Evolutionary conservation across 257 asterid genomes (phyloP).

Genomic region (Linaria vulgaris): DNA sequence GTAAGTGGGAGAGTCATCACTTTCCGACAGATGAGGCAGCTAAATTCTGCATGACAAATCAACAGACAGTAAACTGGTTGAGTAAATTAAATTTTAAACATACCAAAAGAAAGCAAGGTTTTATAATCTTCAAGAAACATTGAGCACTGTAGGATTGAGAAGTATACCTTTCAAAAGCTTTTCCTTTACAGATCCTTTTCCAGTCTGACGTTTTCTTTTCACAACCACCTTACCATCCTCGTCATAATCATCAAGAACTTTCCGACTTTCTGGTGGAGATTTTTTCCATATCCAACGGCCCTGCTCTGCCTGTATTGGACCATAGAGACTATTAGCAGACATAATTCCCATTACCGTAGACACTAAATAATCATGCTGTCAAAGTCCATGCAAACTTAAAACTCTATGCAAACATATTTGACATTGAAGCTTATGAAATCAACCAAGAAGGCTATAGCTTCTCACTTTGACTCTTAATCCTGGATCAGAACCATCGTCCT

Average conservation of each 20-base stretch:
- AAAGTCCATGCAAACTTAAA: no score
- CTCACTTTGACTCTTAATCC: neutral
- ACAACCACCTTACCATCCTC: conserved; percentile 34
- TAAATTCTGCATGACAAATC: conserved; percentile 59
- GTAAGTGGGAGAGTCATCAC: conserved; percentile 79
- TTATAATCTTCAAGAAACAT: conserved; percentile 7
- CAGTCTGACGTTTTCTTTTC: conserved; percentile 42
- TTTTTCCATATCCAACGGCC: conserved; percentile 71
- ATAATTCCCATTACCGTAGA: no score
- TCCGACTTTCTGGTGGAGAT: conserved; percentile 63
- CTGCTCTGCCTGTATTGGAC: conserved; percentile 48
- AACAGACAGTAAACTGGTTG: no score
- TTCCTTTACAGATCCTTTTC: conserved; percentile 32
- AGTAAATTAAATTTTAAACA: no score
- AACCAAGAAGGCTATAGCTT: neutral
- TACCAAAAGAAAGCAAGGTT: neutral
- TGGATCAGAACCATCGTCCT: neutral
- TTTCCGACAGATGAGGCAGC: conserved; percentile 70
- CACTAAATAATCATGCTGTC: no score
- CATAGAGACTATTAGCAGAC: neutral
- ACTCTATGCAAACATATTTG: neutral
- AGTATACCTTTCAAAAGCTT: conserved; percentile 74
- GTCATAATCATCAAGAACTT: conserved; percentile 35
- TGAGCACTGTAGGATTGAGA: conserved; percentile 14
- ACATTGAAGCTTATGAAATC: neutral